These are phyloP conservation scores for Sutorius eximius DNA, from an alignment of 1,284 basidiomycete species.

Conservation along the genomic window DNA sequence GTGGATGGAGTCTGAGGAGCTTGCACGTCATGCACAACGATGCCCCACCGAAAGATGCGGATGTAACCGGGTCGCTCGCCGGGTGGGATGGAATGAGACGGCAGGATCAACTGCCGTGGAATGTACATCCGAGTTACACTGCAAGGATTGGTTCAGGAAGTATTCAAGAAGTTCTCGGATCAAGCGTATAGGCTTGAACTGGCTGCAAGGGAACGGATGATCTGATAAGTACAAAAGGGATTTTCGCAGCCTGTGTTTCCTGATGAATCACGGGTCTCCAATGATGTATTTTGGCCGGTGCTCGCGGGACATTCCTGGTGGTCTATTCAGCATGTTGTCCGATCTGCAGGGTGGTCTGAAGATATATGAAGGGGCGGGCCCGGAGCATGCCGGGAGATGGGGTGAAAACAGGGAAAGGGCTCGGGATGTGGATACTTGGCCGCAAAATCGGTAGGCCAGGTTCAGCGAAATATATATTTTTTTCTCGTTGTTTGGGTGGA, in stretches of 20 bases:
- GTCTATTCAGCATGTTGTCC: slow-evolving; percentile 12
- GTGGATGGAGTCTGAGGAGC: not conserved
- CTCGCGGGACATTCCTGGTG: slow-evolving; percentile 33
- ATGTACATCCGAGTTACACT: not conserved
- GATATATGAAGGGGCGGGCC: slow-evolving; percentile 18
- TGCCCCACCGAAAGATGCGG: slow-evolving; percentile 3
- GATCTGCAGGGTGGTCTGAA: slow-evolving; percentile 18
- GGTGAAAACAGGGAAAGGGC: not conserved
- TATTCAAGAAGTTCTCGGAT: not conserved
- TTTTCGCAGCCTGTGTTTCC: slow-evolving; percentile 4
- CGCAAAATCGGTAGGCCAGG: not conserved
- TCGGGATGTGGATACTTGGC: not conserved
- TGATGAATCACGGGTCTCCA: slow-evolving; percentile 5
- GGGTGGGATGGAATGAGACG: not conserved
- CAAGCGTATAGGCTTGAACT: not conserved
- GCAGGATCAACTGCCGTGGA: slow-evolving; percentile 9
- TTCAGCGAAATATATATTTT: not conserved
- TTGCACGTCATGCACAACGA: slow-evolving; percentile 1
- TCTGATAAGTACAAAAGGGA: slow-evolving; percentile 18
- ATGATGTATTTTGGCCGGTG: slow-evolving; percentile 10
- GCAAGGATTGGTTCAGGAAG: not conserved
- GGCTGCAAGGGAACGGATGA: not conserved
- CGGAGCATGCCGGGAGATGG: slow-evolving; percentile 23
- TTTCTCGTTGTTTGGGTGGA: slow-evolving; percentile 6
- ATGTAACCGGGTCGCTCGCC: not conserved